A percentile compares a stretch with the other conserved stretches of the same genome.
phyloP scores from a whole-genome alignment of 306 rosid genomes.

The Prinsepia uniflora region DNA sequence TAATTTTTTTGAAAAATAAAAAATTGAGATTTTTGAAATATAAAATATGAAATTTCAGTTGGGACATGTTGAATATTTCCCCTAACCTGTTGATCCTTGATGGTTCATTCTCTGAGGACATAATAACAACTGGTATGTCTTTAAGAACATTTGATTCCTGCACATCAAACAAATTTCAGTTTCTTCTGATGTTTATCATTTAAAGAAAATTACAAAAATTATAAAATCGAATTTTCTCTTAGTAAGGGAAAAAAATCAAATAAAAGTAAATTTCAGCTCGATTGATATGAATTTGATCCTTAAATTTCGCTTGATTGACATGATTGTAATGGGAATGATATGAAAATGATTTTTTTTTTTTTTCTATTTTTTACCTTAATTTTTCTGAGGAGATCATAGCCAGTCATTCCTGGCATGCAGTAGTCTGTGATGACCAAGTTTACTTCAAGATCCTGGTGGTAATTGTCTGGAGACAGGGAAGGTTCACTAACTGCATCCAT shows the following conservation, averaged over 20 bases:
- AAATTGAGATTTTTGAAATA: no score
- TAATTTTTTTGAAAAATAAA: no score
- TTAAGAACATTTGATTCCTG: conserved; percentile 76
- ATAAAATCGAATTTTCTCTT: no score
- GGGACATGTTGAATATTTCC: background rate
- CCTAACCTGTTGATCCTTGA: conserved; percentile 73
- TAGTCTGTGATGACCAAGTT: conserved; percentile 85
- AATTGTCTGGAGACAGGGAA: conserved; percentile 29
- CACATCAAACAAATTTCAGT: conserved; percentile 17
- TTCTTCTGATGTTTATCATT: background rate
- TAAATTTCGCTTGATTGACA: background rate
- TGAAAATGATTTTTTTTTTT: background rate
- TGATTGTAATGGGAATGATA: background rate
- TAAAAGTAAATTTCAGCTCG: background rate
- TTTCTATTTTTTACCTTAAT: conserved; percentile 48
- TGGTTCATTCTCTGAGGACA: conserved; percentile 90
- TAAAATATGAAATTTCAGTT: background rate
- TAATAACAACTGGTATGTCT: conserved; percentile 87
- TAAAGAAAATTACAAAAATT: no score
- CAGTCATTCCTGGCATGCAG: conserved; percentile 94
- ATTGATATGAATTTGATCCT: background rate
- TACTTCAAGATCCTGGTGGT: conserved; percentile 54
- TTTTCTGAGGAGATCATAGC: conserved; percentile 76
- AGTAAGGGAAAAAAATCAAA: no score
- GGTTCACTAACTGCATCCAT: conserved; percentile 19